These are phyloP conservation scores for Paraglomus occultum DNA, from an alignment of 192 early-diverging fungal species.

Conservation along the genomic window DNA sequence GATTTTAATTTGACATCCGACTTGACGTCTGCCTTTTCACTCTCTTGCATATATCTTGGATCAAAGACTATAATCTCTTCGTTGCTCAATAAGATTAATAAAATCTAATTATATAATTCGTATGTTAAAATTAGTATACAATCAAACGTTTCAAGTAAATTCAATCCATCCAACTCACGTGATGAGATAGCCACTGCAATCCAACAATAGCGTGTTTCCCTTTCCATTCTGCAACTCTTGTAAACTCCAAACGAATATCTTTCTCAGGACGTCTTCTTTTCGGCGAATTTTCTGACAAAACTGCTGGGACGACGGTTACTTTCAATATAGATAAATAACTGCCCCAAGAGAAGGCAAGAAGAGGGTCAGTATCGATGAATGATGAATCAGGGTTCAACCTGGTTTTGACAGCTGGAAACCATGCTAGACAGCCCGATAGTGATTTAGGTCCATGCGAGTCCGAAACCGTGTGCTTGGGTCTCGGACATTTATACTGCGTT, in stretches of 20 bases:
- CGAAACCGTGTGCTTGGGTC: conserved; percentile 42
- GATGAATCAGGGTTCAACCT: conserved; percentile 33
- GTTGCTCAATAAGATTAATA: conserved; percentile 53
- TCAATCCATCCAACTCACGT: conserved; percentile 35
- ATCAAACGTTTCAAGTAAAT: neutral
- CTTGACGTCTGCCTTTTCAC: conserved; percentile 47
- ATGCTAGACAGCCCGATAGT: conserved; percentile 54
- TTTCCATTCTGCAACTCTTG: conserved; percentile 52
- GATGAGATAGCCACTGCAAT: conserved; percentile 58
- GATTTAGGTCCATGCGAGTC: conserved; percentile 29
- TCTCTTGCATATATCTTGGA: conserved; percentile 50
- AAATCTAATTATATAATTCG: conserved; percentile 37
- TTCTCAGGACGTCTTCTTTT: conserved; percentile 28
- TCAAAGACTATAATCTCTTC: conserved; percentile 61
- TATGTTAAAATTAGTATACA: neutral
- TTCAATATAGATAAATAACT: conserved; percentile 51
- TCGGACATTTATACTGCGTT: conserved; percentile 54
- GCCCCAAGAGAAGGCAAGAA: conserved; percentile 59
- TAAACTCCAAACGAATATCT: conserved; percentile 44
- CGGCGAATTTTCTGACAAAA: conserved; percentile 1
- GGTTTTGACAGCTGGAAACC: conserved; percentile 53
- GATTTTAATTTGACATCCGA: conserved; percentile 46
- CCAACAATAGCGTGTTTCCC: conserved; percentile 54
- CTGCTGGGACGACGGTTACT: conserved; percentile 33
- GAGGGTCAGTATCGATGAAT: conserved; percentile 41